Evolutionary conservation across 768 basidiomycete species (phyloP).

Genomic region (Russula virescens): DNA sequence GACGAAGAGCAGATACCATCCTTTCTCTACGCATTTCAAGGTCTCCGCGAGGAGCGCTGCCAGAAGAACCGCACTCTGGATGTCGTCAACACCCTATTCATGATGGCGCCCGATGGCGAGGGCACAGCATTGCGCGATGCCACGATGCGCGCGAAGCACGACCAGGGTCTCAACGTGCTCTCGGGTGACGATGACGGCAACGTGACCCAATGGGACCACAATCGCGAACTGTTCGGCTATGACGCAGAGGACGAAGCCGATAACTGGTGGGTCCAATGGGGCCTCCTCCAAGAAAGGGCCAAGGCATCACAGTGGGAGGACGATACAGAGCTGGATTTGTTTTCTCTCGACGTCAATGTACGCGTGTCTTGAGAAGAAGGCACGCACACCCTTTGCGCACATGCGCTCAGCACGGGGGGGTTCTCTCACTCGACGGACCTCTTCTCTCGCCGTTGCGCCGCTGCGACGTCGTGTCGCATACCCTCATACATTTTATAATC

Average conservation of each 20-base stretch:
- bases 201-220: slow-evolving; percentile 30
- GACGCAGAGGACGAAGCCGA: slow-evolving; percentile 36
- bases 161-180: slow-evolving; percentile 25
- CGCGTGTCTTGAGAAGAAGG: neutral
- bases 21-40: slow-evolving; percentile 34
- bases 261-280: slow-evolving; percentile 37
- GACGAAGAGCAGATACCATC: slow-evolving; percentile 29
- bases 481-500: neutral
- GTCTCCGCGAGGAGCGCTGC: slow-evolving; percentile 32
- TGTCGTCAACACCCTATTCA: slow-evolving; percentile 23
- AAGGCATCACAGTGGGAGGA: slow-evolving; percentile 6
- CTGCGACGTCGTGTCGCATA: neutral
- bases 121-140: slow-evolving; percentile 27
- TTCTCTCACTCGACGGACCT: neutral
- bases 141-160: slow-evolving; percentile 25
- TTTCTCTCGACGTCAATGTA: slow-evolving; percentile 12
- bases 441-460: neutral
- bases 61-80: slow-evolving; percentile 24
- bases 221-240: slow-evolving; percentile 31
- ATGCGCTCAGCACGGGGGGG: neutral
- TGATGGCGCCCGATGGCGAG: slow-evolving; percentile 25
- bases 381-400: neutral
- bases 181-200: slow-evolving; percentile 25
- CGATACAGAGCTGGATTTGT: neutral
- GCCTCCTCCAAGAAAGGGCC: slow-evolving; percentile 25